Evolutionary conservation across 306 rosid species (phyloP).

Genomic region (Gastrolobium villosum): DNA sequence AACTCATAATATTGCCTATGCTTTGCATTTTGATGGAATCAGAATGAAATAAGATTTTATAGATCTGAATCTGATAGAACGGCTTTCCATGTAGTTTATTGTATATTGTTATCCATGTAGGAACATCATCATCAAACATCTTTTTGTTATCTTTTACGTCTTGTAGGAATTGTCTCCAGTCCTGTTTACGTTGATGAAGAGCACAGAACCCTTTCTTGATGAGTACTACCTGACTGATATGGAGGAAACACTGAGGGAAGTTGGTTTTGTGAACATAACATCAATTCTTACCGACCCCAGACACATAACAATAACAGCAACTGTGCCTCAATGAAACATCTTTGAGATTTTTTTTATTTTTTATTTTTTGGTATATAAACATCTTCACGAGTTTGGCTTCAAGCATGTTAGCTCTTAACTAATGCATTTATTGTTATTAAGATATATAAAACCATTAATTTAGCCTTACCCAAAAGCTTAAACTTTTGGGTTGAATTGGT

Average conservation of each 20-base stretch:
- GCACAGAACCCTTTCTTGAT: constrained; percentile 75
- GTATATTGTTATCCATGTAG: constrained; percentile 15
- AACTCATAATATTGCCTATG: neutral
- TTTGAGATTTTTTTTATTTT: neutral
- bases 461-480: no score
- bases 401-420: constrained; percentile 17
- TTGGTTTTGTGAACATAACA: constrained; percentile 62
- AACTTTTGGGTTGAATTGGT: no score
- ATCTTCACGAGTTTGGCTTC: constrained; percentile 10
- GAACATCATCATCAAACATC: constrained; percentile 27
- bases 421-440: neutral
- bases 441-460: no score
- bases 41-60: constrained; percentile 8
- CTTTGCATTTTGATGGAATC: constrained; percentile 2
- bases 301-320: constrained; percentile 67
- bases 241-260: constrained; percentile 61
- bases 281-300: constrained; percentile 70
- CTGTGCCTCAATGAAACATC: constrained; percentile 58
- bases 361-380: constrained; percentile 22
- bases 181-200: constrained; percentile 68
- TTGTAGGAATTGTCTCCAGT: constrained; percentile 71
- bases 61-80: neutral
- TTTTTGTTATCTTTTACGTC: neutral
- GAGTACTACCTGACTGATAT: constrained; percentile 72
- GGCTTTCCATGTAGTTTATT: constrained; percentile 22